phyloP scores from a whole-genome alignment of 257 asterid genomes.

The Ilex asprella region DNA sequence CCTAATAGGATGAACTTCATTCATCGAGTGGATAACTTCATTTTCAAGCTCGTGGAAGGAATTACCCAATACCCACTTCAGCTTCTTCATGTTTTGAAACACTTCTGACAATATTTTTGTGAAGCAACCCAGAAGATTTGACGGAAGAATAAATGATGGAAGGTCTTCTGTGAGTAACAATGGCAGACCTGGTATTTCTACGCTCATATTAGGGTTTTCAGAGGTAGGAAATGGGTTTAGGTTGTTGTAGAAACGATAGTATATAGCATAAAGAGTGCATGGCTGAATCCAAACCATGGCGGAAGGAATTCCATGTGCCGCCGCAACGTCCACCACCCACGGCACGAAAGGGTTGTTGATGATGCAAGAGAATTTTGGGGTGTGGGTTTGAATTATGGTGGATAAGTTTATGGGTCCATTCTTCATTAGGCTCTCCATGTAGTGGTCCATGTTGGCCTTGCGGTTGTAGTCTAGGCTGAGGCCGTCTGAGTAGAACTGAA shows the following conservation, averaged over 20 bases:
- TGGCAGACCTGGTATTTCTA: slow-evolving; percentile 4
- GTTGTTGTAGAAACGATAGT: neutral
- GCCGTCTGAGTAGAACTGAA: neutral
- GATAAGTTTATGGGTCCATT: neutral
- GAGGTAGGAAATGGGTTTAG: slow-evolving; percentile 3
- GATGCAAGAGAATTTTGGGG: neutral
- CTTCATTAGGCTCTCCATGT: neutral
- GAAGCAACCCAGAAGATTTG: neutral
- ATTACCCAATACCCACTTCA: neutral
- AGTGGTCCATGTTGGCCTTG: neutral
- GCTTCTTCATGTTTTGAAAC: neutral
- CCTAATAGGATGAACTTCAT: neutral
- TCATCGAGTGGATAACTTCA: neutral
- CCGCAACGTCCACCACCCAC: neutral
- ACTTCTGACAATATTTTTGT: neutral
- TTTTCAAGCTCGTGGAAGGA: neutral
- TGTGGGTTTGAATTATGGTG: neutral
- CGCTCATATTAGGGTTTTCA: neutral
- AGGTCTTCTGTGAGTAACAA: slow-evolving; percentile 1
- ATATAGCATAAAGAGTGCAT: neutral
- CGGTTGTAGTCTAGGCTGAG: neutral
- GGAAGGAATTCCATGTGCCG: neutral
- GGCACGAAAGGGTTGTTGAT: slow-evolving; percentile 1
- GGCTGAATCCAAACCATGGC: slow-evolving; percentile 1
- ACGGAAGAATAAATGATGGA: slow-evolving; percentile 12